These are phyloP conservation scores for Vinca minor DNA, from an alignment of 257 asterid genomes.

Conservation along the genomic window DNA sequence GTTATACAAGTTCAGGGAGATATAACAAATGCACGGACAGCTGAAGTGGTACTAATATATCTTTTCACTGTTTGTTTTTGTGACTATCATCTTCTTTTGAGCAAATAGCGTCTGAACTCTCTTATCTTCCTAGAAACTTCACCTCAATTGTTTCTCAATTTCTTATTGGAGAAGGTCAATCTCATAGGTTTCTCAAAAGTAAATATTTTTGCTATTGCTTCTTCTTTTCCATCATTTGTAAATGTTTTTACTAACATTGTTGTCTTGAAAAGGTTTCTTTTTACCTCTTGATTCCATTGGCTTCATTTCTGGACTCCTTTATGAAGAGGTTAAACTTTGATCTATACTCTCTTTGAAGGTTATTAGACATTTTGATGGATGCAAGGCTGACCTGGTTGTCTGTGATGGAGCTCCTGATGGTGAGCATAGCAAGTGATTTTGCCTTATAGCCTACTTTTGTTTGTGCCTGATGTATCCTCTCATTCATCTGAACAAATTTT, in stretches of 20 bases:
- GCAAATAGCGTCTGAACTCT: slow-evolving; percentile 1
- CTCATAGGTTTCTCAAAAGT: not conserved
- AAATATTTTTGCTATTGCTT: not conserved
- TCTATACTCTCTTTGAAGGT: slow-evolving; percentile 40
- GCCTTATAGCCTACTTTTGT: slow-evolving; percentile 2
- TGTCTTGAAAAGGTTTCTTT: slow-evolving; percentile 1
- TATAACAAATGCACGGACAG: slow-evolving; percentile 94
- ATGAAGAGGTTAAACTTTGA: not conserved
- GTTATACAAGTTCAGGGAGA: slow-evolving; percentile 99
- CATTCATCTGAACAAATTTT: slow-evolving; percentile 5
- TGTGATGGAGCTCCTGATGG: slow-evolving; percentile 99
- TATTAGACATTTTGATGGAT: slow-evolving; percentile 97
- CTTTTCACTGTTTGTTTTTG: slow-evolving; percentile 10
- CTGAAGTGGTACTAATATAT: slow-evolving; percentile 79
- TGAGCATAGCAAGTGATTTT: slow-evolving; percentile 27
- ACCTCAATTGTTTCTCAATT: not conserved
- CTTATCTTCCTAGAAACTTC: not conserved
- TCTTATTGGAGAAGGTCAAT: not conserved
- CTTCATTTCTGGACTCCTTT: not conserved
- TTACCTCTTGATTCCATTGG: not conserved
- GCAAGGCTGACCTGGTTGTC: slow-evolving; percentile 98
- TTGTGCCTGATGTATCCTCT: not conserved
- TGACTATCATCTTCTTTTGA: not conserved
- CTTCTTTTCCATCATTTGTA: not conserved
- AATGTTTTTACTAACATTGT: slow-evolving; percentile 1